Evolutionary conservation across 1,139 yeast genomes (phyloP).

Genomic region (Starmera stellimalicola): DNA sequence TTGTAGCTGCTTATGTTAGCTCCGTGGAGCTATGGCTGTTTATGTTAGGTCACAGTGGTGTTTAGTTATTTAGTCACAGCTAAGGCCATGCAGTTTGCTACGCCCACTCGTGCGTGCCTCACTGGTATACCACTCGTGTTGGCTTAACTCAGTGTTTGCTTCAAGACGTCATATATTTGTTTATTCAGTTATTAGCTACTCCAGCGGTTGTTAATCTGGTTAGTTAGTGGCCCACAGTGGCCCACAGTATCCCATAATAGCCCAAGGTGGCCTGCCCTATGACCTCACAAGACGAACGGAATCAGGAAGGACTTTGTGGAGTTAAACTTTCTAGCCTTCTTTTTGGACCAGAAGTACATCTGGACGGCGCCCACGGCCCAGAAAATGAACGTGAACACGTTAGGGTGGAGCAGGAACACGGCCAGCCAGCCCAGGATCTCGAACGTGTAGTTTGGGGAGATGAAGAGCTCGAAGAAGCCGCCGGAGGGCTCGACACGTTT

Average conservation of each 20-base stretch:
- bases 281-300: slow-evolving; percentile 25
- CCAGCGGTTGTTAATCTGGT: too few species aligned
- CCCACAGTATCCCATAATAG: not conserved
- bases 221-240: too few species aligned
- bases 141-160: too few species aligned
- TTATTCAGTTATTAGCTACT: too few species aligned
- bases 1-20: slow-evolving; percentile 79
- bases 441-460: slow-evolving; percentile 80
- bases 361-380: slow-evolving; percentile 62
- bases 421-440: slow-evolving; percentile 71
- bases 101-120: too few species aligned
- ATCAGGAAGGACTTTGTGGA: slow-evolving; percentile 27
- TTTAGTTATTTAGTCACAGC: too few species aligned
- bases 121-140: too few species aligned
- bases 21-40: too few species aligned
- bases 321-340: slow-evolving; percentile 45
- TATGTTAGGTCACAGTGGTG: too few species aligned
- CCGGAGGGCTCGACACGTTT: slow-evolving; percentile 30
- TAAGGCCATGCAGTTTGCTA: too few species aligned
- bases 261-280: too few species aligned
- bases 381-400: slow-evolving; percentile 69
- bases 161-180: too few species aligned
- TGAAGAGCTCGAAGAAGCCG: slow-evolving; percentile 32
- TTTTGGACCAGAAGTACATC: slow-evolving; percentile 61
- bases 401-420: slow-evolving; percentile 62